These are phyloP conservation scores for Lipomyces yamadae DNA, from an alignment of 805 yeast species.

Conservation along the genomic window DNA sequence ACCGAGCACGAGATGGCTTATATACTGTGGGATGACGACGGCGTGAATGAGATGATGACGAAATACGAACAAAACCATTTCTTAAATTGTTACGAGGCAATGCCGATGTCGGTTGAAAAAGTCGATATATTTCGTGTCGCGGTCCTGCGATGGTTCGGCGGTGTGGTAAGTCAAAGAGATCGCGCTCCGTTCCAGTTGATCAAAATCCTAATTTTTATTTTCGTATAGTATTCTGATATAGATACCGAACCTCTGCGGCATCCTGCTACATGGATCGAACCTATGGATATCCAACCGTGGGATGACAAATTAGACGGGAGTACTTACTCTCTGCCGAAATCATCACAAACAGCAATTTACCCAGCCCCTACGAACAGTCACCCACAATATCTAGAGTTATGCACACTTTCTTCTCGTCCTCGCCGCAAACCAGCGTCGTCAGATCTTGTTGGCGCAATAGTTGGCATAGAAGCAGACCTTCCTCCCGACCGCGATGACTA, in stretches of 20 bases:
- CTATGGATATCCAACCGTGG: constrained; percentile 5
- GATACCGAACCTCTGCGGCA: constrained; percentile 5
- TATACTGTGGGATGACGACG: constrained; percentile 8
- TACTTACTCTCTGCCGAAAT: background rate
- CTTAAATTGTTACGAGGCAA: background rate
- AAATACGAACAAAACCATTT: background rate
- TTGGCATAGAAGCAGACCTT: constrained; percentile 8
- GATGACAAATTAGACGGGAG: background rate
- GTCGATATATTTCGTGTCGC: constrained; percentile 11
- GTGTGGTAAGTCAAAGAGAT: constrained; percentile 2
- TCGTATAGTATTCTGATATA: constrained; percentile 2
- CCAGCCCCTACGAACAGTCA: background rate
- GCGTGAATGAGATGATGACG: background rate
- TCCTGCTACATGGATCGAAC: constrained; percentile 8
- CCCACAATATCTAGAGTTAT: background rate
- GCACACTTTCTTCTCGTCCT: background rate
- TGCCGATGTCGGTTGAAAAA: constrained; percentile 7
- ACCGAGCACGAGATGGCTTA: constrained; percentile 3
- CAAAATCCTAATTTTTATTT: background rate
- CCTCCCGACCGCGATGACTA: background rate
- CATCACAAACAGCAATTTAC: background rate
- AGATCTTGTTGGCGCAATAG: constrained; percentile 3
- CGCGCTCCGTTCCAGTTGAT: background rate
- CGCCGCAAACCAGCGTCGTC: background rate
- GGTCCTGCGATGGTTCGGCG: constrained; percentile 10